Evolutionary conservation across 192 early-diverging fungal species (phyloP), one percentile per base, ranked within the genome.

Genomic region (Mortierella hygrophila): DNA sequence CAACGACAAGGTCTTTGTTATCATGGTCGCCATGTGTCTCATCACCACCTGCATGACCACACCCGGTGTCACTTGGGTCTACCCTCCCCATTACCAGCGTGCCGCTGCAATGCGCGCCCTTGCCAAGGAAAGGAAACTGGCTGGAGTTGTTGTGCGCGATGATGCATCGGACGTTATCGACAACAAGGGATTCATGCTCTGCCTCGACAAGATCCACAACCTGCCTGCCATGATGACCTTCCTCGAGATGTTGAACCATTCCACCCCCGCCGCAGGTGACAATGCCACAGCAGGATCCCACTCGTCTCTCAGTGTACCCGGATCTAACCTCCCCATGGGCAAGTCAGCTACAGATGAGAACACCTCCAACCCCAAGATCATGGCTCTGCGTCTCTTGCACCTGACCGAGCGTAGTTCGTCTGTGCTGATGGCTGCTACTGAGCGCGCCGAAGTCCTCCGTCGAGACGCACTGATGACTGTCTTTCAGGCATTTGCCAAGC

Each of bases 41-140:
- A 90, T 95, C 1, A 99, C 97, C 0, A 99, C 97, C 0, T 93
- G 96, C 63, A 92, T 96, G 88, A 99, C 97, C 1, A 92, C 94
- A 7, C 98, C 98, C 26, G 77, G 94, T 6, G 93, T 97, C 32
- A 71, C 87, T 1, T 92, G 80, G 77, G 72, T 98, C 41, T 98
- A 98, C 81, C 97, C 96, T 6, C 86, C 83, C 42, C 80, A 90
- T 73, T 94, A 94, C 79, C 93, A 96, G 72, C 89, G 77, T 70
- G 74, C 85, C 20, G 68, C 69, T 7, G 78, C 75, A 7, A 23
- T 75, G 42, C 80, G 78, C 8, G 76, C 76, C 21, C 42, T 69
- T 6, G 75, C 70, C 26, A 83, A 81, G 63, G 73, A 76, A 21
- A 82, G 23, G 32, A 75, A 75, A 29, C 21, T 26, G 29, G 23